Conservation (phyloP, 192 early-diverging fungal genomes). For the Coemansia sp. region DNA sequence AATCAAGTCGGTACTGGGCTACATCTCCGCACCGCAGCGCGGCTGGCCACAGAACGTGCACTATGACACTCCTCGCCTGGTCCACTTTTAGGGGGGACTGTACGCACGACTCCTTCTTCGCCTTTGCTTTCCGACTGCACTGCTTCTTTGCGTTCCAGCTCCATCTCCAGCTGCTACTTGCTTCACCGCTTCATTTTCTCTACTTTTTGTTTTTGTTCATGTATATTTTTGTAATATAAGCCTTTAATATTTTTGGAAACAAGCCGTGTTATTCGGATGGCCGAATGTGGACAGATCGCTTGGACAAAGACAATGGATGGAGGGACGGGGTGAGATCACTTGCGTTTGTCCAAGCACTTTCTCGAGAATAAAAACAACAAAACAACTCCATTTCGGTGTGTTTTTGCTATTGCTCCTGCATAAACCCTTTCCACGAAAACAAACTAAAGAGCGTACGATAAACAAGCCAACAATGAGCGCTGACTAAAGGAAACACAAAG, state of each 20-base stretch:
- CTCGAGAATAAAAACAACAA: background rate
- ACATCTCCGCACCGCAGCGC: slow-evolving; percentile 33
- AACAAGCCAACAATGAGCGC: background rate
- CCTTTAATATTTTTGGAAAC: slow-evolving; percentile 6
- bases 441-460: background rate
- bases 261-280: background rate
- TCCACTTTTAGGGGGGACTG: slow-evolving; percentile 28
- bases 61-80: slow-evolving; percentile 40
- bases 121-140: background rate
- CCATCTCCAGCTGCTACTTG: slow-evolving; percentile 6
- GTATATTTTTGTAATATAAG: slow-evolving; percentile 15
- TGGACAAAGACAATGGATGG: background rate
- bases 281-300: slow-evolving; percentile 3
- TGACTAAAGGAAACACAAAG: background rate
- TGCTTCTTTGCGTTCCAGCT: slow-evolving; percentile 12
- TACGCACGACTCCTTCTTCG: background rate
- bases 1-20: slow-evolving; percentile 51
- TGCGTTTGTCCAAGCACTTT: background rate
- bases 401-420: slow-evolving; percentile 3
- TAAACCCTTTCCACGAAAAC: slow-evolving; percentile 3
- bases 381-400: background rate
- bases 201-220: slow-evolving; percentile 10
- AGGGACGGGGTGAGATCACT: background rate
- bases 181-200: background rate
- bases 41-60: slow-evolving; percentile 25